Conservation (phyloP, 176 grass and related monocot species). For the Pontederia paniculata region DNA sequence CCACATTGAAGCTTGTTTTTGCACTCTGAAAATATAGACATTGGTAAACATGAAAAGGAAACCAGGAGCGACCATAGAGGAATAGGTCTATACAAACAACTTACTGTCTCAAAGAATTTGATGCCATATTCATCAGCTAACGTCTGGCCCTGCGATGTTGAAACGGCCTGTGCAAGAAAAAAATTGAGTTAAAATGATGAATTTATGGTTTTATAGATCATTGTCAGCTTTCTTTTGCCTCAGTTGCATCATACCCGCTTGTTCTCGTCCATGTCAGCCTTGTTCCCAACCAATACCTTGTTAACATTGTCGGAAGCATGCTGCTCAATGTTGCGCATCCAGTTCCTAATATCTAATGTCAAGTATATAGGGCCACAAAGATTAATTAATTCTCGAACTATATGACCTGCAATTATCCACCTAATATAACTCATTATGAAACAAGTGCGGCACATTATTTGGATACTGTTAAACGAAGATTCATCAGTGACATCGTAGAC, state of each 20-base stretch:
- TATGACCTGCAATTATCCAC: too few species aligned
- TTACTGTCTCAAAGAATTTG: constrained; percentile 19
- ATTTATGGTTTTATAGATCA: background rate
- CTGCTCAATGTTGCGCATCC: constrained; percentile 18
- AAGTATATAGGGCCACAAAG: background rate
- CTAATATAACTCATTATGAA: background rate
- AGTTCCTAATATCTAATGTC: constrained; percentile 16
- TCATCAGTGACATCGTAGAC: constrained; percentile 21
- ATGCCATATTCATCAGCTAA: constrained; percentile 20
- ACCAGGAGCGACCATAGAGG: background rate
- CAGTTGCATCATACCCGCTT: background rate
- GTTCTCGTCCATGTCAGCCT: constrained; percentile 21
- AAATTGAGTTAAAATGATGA: background rate
- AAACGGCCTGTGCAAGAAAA: constrained; percentile 1
- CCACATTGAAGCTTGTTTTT: constrained; percentile 17
- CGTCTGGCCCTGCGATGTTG: constrained; percentile 13
- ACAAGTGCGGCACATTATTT: background rate
- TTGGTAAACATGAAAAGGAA: background rate
- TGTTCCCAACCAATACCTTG: constrained; percentile 16
- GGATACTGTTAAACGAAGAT: constrained; percentile 20
- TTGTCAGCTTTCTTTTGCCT: background rate
- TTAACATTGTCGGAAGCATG: constrained; percentile 24
- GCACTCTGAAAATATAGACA: constrained; percentile 2
- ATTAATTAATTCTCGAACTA: background rate
- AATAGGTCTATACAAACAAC: background rate